Percentiles rank a stretch among this genome's conserved stretches.
These are phyloP conservation scores for Brettanomyces nanus DNA, from an alignment of 805 yeast species.

Conservation along the genomic window DNA sequence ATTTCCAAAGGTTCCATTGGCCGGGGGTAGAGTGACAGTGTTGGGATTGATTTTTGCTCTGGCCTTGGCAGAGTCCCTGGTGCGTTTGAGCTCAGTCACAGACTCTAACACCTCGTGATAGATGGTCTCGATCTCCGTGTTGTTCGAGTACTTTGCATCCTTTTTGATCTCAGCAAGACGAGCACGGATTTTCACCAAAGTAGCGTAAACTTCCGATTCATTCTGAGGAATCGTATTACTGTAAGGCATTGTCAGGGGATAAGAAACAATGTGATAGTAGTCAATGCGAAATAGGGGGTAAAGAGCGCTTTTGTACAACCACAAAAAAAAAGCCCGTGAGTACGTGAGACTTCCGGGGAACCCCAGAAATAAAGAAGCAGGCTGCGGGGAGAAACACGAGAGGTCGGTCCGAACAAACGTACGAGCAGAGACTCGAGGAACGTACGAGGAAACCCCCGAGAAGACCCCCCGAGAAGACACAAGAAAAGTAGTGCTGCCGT, in stretches of 20 bases:
- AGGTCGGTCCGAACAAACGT: too few relatives aligned
- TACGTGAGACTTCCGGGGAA: too few relatives aligned
- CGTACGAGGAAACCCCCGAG: too few relatives aligned
- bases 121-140: slow-evolving; percentile 54
- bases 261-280: not conserved
- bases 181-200: slow-evolving; percentile 35
- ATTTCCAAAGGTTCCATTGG: slow-evolving; percentile 28
- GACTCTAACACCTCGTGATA: slow-evolving; percentile 50
- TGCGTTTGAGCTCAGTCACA: slow-evolving; percentile 43
- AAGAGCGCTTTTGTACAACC: too few relatives aligned
- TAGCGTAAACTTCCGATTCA: slow-evolving; percentile 29
- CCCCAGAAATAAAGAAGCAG: too few relatives aligned
- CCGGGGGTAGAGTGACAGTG: slow-evolving; percentile 3
- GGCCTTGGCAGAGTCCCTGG: too few relatives aligned
- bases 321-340: too few relatives aligned
- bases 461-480: too few relatives aligned
- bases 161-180: slow-evolving; percentile 43
- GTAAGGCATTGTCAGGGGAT: not conserved
- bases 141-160: slow-evolving; percentile 56
- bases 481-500: too few relatives aligned
- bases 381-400: too few relatives aligned
- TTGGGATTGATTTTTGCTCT: not conserved
- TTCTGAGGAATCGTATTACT: slow-evolving; percentile 19
- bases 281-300: not conserved
- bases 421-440: too few relatives aligned